These are phyloP conservation scores for Trichoderma citrinoviride DNA, from an alignment of 2,329 filamentous ascomycete genomes.

Conservation along the genomic window DNA sequence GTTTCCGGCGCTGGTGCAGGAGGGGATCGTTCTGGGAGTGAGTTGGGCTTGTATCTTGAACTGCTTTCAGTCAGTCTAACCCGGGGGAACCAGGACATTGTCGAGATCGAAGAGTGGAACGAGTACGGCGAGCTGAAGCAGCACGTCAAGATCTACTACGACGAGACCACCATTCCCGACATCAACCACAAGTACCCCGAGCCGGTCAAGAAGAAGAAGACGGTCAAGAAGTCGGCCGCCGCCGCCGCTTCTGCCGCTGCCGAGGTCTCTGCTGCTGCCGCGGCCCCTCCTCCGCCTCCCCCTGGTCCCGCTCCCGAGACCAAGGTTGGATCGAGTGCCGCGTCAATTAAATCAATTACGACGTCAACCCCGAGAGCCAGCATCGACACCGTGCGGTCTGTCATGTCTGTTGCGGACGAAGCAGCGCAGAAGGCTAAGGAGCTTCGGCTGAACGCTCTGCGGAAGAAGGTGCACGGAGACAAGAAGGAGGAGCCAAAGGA, in stretches of 20 bases:
- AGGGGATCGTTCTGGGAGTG: slow-evolving; percentile 80
- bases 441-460: slow-evolving; percentile 51
- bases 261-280: slow-evolving; percentile 27
- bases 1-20: slow-evolving; percentile 84
- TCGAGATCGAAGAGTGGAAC: slow-evolving; percentile 98
- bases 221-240: slow-evolving; percentile 29
- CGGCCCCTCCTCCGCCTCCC: slow-evolving; percentile 25
- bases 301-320: slow-evolving; percentile 27
- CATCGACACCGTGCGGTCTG: slow-evolving; percentile 41
- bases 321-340: slow-evolving; percentile 23
- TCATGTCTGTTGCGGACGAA: slow-evolving; percentile 61
- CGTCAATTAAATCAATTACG: not conserved
- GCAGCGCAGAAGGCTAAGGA: slow-evolving; percentile 63
- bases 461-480: slow-evolving; percentile 52
- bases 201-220: slow-evolving; percentile 34
- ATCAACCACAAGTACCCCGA: slow-evolving; percentile 52
- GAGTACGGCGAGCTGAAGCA: slow-evolving; percentile 94
- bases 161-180: slow-evolving; percentile 58
- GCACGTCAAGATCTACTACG: slow-evolving; percentile 69
- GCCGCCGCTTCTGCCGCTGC: slow-evolving; percentile 28
- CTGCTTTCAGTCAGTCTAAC: not conserved
- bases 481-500: slow-evolving; percentile 22
- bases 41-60: slow-evolving; percentile 28
- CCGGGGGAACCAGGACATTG: slow-evolving; percentile 64
- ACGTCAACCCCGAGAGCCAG: slow-evolving; percentile 6